These are phyloP conservation scores for Fusarium algeriense DNA, from an alignment of 2,329 filamentous ascomycete species.

Conservation along the genomic window DNA sequence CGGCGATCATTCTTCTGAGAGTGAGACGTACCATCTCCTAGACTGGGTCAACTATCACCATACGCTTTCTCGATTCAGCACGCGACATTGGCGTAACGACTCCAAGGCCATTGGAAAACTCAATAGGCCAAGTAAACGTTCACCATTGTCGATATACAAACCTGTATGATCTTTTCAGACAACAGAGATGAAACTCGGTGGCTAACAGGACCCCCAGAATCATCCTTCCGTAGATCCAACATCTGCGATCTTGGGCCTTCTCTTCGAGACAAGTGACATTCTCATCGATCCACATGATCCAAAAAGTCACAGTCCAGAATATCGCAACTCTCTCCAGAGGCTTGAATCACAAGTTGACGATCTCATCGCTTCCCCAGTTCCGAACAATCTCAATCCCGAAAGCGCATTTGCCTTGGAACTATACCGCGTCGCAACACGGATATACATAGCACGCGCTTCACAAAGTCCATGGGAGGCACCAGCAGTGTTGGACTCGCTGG, in stretches of 20 bases:
- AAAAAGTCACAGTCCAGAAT: conserved; percentile 14
- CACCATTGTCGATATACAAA: conserved; percentile 1
- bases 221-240: conserved; percentile 18
- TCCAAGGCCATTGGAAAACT: no score
- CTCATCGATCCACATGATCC: conserved; percentile 26
- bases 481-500: conserved; percentile 34
- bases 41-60: conserved; percentile 42
- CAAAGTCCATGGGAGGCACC: conserved; percentile 43
- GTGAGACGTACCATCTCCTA: conserved; percentile 15
- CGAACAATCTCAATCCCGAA: not conserved
- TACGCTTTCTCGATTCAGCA: conserved; percentile 35
- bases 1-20: not conserved
- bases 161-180: conserved; percentile 2
- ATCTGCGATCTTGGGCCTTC: conserved; percentile 28
- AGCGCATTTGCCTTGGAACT: conserved; percentile 3
- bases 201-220: not conserved
- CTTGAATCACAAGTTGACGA: conserved; percentile 23
- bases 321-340: conserved; percentile 11
- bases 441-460: conserved; percentile 37
- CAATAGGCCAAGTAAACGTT: no score
- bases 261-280: conserved; percentile 29
- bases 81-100: conserved; percentile 30
- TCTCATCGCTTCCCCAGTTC: not conserved
- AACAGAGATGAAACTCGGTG: fast-evolving
- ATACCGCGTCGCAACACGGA: conserved; percentile 31